These are phyloP conservation scores for Monosporascus sp. DNA, from an alignment of 2,329 filamentous ascomycete species.

Conservation along the genomic window DNA sequence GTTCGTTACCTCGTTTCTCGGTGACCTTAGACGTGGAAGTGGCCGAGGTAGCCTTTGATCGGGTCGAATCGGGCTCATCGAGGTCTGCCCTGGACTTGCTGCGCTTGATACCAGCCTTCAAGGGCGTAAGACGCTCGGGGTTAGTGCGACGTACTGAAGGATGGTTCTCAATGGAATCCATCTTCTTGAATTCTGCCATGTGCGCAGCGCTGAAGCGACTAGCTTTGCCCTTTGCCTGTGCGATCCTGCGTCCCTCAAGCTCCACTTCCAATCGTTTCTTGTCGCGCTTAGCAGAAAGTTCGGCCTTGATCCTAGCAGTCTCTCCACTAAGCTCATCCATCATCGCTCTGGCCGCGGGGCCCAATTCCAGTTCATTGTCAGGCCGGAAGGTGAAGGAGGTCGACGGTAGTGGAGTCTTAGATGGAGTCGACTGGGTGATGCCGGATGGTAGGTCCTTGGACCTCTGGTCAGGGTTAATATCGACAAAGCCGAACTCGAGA, in stretches of 20 bases:
- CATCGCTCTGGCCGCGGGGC: slow-evolving; percentile 54
- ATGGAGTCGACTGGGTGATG: slow-evolving; percentile 55
- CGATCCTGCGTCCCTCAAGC: slow-evolving; percentile 61
- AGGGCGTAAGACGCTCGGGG: slow-evolving; percentile 47
- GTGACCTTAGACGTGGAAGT: slow-evolving; percentile 17
- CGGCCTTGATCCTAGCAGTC: slow-evolving; percentile 63
- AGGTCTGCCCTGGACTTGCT: slow-evolving; percentile 56
- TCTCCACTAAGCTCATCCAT: slow-evolving; percentile 68
- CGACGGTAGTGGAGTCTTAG: slow-evolving; percentile 49
- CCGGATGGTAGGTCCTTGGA: slow-evolving; percentile 35
- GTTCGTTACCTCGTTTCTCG: slow-evolving; percentile 20
- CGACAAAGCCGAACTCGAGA: slow-evolving; percentile 74
- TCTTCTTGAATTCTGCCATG: slow-evolving; percentile 88
- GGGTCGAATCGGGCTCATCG: slow-evolving; percentile 50
- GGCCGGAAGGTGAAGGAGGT: slow-evolving; percentile 64
- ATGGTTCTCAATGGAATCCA: slow-evolving; percentile 91
- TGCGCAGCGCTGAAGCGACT: slow-evolving; percentile 80
- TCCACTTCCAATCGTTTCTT: slow-evolving; percentile 45
- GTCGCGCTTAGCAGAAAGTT: slow-evolving; percentile 58
- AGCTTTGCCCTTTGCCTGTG: slow-evolving; percentile 70
- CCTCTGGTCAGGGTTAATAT: slow-evolving; percentile 57
- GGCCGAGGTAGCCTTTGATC: slow-evolving; percentile 22
- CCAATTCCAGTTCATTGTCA: slow-evolving; percentile 47
- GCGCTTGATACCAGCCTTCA: slow-evolving; percentile 34
- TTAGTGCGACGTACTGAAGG: slow-evolving; percentile 69